Base-by-base conservation (phyloP, 2,329 filamentous ascomycete genomes). In the Akanthomyces dipterigenus region DNA sequence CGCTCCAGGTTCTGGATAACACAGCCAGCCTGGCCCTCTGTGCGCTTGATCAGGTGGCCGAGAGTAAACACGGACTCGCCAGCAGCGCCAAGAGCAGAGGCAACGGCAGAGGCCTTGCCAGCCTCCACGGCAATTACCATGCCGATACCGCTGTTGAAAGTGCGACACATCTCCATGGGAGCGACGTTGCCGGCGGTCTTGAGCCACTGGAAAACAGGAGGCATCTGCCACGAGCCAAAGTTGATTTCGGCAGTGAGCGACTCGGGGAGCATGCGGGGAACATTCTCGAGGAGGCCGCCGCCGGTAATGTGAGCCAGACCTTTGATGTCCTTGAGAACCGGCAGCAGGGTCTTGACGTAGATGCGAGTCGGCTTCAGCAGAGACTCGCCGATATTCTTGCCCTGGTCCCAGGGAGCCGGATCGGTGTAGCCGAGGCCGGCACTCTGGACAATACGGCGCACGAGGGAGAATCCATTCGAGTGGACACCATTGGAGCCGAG, bases 281-380 rank as follows among this genome's bases (percentile, higher is more conserved):
- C 88, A 74, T 99, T 99, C 77, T 99, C 95, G 20, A 88, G 81
- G 22, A 99, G 83, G 12, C 95, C 95, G 64, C 95, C 95, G 55
- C 95, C 95, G 0, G 95, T 99, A 77, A 99, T 98, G 77, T 99
- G 95, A 12, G 95, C 90, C 74, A 98, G 89, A 58, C 95, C 95
- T 78, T 96, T 96, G 73, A 98, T 81, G 45, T 91, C 78, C 11
- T 81, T 77, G 24, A 84, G 76, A 1, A 89, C 83, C 54, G 86
- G 82, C 11, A 98, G 83, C 24, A 96, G 77, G 38, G 89, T 81
- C 72, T 89, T 89, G 69, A 98, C 95, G 76, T 99, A 99, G 73
- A 99, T 97, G 66, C 88, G 85, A 1, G 95, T 99, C 0, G 95
- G 95, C 2, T 89, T 92, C 63, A 99, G 83, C 40, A 99, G 84